These are phyloP conservation scores for Yamadazyma takamatsuzukensis DNA, from an alignment of 805 yeast genomes.

Conservation along the genomic window DNA sequence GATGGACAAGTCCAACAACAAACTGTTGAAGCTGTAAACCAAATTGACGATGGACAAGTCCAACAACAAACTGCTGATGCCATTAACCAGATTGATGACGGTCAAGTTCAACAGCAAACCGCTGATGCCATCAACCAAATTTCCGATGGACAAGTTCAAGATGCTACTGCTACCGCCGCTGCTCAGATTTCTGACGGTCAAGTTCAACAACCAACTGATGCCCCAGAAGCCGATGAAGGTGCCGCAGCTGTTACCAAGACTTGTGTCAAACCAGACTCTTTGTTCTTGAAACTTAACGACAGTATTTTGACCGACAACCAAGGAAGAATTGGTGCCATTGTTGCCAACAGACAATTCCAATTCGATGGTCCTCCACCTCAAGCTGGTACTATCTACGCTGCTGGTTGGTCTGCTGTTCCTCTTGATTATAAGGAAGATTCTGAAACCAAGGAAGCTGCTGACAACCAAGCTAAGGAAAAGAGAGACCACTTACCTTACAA, in stretches of 20 bases:
- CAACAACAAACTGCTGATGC: slow-evolving; percentile 22
- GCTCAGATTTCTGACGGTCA: slow-evolving; percentile 30
- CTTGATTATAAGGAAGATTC: slow-evolving; percentile 10
- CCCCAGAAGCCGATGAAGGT: slow-evolving; percentile 17
- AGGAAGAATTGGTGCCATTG: slow-evolving; percentile 44
- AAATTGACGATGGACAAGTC: slow-evolving; percentile 35
- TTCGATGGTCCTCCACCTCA: slow-evolving; percentile 82
- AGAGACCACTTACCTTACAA: slow-evolving; percentile 14
- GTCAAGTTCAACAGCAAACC: slow-evolving; percentile 34
- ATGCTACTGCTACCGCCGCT: slow-evolving; percentile 17
- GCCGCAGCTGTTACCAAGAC: slow-evolving; percentile 16
- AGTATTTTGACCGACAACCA: slow-evolving; percentile 31
- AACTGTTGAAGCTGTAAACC: slow-evolving; percentile 24
- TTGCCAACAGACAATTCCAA: slow-evolving; percentile 67
- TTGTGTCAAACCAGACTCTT: slow-evolving; percentile 13
- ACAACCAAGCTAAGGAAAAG: slow-evolving; percentile 5
- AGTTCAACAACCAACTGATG: slow-evolving; percentile 20
- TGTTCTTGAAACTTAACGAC: slow-evolving; percentile 17
- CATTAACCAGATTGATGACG: slow-evolving; percentile 38
- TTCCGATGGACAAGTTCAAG: slow-evolving; percentile 33
- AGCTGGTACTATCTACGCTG: slow-evolving; percentile 67
- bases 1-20: slow-evolving; percentile 15
- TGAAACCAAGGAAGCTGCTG: slow-evolving; percentile 9
- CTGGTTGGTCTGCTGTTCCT: slow-evolving; percentile 52
- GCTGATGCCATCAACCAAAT: slow-evolving; percentile 24